Base-by-base conservation (phyloP, 805 yeast genomes). In the Hanseniaspora lindneri region DNA sequence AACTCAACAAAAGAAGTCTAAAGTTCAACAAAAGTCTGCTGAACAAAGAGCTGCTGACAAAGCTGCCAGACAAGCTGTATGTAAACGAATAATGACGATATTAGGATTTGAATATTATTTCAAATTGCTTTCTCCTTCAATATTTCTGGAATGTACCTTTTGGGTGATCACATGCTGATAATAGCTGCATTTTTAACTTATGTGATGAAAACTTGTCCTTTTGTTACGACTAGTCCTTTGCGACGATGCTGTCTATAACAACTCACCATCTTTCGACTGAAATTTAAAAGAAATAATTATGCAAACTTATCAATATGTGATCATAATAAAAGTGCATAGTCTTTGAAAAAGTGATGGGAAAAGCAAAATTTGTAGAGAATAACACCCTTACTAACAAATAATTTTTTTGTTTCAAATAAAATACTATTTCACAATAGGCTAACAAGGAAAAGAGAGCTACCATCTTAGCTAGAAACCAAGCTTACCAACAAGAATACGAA, bases 401-500 rank as follows among this genome's bases (percentile, higher is more conserved):
- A 11, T 9, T n/a, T 21, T 11, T 47, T 41, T 13, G 13, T 29
- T 43, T 34, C 9, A 16, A 54, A 55, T 54, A 53, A 57, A 51
- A 53, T 16, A 16, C 14, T 28, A 30, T 27, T 24, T 47, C 28
- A 21, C 17, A 49, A 44, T 48, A 49, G 75, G 73, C 73, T 59
- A 69, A 66, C 71, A 65, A 70, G 68, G 73, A 66, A 62, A 71
- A 70, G 66, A 69, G 83, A 75, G 71, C 79, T 67, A 80, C 78
- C 64, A 77, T 82, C 72, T 82, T 80, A 71, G 82, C 84, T 71
- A 84, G 96, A 80, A 86, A 94, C 67, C 95, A 92, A 76, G 86
- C 87, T 75, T 87, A 88, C 87, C 80, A 81, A 70, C 73, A 81
- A 76, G 96, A 88, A 77, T 88, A 88, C 83, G 77, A 75, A 64